A percentile compares a stretch with the other conserved stretches of the same genome.
Evolutionary conservation across 106 monocot species (phyloP).

Genomic region (Cymbidium sinense): DNA sequence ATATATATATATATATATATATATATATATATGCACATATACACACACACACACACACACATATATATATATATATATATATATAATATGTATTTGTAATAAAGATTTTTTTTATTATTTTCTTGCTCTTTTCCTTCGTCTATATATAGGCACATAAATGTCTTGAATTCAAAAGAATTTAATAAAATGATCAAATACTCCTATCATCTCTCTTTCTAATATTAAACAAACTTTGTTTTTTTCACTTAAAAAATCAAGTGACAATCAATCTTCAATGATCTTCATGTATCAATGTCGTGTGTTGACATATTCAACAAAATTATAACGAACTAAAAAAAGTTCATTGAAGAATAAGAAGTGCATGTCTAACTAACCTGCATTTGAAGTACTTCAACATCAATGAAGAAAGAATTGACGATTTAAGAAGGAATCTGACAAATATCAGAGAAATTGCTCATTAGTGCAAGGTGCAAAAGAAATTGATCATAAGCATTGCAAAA

Average conservation of each 20-base stretch:
- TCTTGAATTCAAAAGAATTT: neutral
- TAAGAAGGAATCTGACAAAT: constrained; percentile 1
- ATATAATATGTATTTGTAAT: neutral
- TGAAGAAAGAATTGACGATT: neutral
- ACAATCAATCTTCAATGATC: neutral
- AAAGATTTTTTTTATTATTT: too few relatives aligned
- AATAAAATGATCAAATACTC: neutral
- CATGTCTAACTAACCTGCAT: neutral
- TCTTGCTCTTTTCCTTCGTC: too few relatives aligned
- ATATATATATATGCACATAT: too few relatives aligned
- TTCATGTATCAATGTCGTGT: neutral
- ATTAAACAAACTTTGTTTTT: neutral
- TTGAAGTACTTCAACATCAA: neutral
- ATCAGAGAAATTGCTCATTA: neutral
- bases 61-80: too few relatives aligned
- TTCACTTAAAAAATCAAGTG: neutral
- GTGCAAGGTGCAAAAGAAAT: too few relatives aligned
- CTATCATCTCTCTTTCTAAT: neutral
- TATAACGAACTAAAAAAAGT: neutral
- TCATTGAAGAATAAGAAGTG: neutral
- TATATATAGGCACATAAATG: neutral
- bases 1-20: too few relatives aligned
- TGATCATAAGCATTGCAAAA: neutral
- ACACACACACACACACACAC: too few relatives aligned
- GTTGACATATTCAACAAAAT: neutral